These are phyloP conservation scores for Neurospora sp. DNA, from an alignment of 495 filamentous ascomycete genomes.

Conservation along the genomic window DNA sequence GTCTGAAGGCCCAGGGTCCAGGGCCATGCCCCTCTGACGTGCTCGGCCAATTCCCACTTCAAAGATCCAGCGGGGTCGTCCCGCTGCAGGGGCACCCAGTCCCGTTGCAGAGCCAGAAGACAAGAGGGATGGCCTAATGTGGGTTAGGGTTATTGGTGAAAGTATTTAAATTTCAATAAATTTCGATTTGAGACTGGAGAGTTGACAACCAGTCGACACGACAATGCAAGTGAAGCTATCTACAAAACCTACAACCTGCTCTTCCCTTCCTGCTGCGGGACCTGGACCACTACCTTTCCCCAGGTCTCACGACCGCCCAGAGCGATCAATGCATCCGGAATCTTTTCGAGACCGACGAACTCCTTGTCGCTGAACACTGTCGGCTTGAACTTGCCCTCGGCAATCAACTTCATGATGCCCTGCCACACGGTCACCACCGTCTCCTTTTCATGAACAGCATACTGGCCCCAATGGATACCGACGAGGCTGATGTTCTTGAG, in stretches of 20 bases:
- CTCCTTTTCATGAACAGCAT: slow-evolving; percentile 61
- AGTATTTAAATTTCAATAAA: background rate
- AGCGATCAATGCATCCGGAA: slow-evolving; percentile 65
- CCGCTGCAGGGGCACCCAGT: background rate
- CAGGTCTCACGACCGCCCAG: slow-evolving; percentile 76
- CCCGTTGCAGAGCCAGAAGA: background rate
- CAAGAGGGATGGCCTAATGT: background rate
- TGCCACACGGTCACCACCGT: slow-evolving; percentile 68
- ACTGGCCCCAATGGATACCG: slow-evolving; percentile 86
- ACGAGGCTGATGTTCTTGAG: slow-evolving; percentile 91
- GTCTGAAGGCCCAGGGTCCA: background rate
- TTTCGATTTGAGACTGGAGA: background rate
- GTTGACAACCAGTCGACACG: background rate
- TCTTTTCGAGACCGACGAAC: slow-evolving; percentile 71
- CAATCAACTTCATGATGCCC: slow-evolving; percentile 67
- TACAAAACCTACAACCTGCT: slow-evolving; percentile 34
- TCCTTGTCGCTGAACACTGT: slow-evolving; percentile 75
- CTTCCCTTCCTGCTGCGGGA: slow-evolving; percentile 53
- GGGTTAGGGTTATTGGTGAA: slow-evolving; percentile 5
- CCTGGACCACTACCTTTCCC: slow-evolving; percentile 91
- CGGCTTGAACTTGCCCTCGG: slow-evolving; percentile 65
- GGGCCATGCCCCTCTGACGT: background rate
- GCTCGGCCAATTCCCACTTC: background rate
- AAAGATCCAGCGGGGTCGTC: background rate
- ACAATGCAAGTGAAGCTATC: background rate